Evolutionary conservation across 345 rosid genomes (phyloP).

Genomic region (Kernera saxatilis): DNA sequence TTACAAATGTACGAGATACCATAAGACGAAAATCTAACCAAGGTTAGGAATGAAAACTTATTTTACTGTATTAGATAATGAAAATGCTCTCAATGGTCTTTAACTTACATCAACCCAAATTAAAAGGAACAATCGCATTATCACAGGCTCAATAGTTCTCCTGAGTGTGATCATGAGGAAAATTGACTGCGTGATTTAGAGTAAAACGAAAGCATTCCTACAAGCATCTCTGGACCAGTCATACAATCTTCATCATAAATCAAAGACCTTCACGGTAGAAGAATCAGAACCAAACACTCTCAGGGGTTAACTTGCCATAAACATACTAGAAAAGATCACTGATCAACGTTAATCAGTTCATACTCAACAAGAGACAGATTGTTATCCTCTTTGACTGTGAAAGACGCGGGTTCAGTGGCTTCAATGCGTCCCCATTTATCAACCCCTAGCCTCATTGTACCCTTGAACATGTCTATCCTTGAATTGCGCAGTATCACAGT

Average conservation of each 20-base stretch:
- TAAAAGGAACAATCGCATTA: neutral
- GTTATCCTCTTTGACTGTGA: constrained; percentile 60
- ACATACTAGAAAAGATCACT: constrained; percentile 32
- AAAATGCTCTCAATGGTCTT: constrained; percentile 11
- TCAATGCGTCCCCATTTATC: constrained; percentile 96
- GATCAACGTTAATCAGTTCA: constrained; percentile 79
- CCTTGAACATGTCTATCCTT: constrained; percentile 94
- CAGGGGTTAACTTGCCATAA: constrained; percentile 32
- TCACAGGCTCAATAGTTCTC: neutral
- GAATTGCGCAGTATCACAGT: constrained; percentile 83
- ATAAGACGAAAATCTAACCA: neutral
- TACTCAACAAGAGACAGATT: constrained; percentile 87
- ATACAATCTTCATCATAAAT: constrained; percentile 17
- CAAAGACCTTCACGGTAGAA: constrained; percentile 9
- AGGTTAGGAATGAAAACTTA: neutral
- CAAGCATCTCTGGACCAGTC: constrained; percentile 13
- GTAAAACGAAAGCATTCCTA: constrained; percentile 19
- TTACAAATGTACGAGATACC: neutral
- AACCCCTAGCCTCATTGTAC: constrained; percentile 96
- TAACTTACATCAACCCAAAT: constrained; percentile 6
- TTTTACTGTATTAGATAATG: constrained; percentile 10
- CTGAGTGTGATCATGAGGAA: neutral
- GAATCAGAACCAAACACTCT: constrained; percentile 27
- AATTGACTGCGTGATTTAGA: neutral
- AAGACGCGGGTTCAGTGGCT: constrained; percentile 63